A percentile compares a stretch with the other conserved stretches of the same genome.
Evolutionary conservation across 2,329 filamentous ascomycete genomes (phyloP).

Genomic region (Ascosphaera apis): DNA sequence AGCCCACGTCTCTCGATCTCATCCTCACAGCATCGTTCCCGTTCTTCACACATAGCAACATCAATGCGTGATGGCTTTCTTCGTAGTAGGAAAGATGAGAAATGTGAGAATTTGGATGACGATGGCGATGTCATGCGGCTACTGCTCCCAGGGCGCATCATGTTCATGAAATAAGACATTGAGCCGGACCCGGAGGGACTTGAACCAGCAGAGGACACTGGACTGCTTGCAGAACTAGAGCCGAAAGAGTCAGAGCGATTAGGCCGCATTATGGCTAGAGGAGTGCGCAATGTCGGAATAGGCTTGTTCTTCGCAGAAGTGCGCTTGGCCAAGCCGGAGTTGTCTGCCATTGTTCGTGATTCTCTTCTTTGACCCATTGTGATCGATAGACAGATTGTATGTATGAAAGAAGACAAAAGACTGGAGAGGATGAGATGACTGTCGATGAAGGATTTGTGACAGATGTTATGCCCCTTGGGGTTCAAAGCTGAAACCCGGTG

Average conservation of each 20-base stretch:
- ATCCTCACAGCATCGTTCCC: constrained; percentile 16
- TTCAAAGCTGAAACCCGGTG: too few relatives aligned
- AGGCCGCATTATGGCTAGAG: neutral
- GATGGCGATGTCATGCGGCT: constrained; percentile 2
- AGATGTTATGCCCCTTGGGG: too few relatives aligned
- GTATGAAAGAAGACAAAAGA: too few relatives aligned
- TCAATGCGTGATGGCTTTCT: constrained; percentile 22
- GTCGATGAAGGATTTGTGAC: too few relatives aligned
- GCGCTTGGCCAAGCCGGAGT: too few relatives aligned
- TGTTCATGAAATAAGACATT: neutral
- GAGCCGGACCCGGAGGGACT: neutral
- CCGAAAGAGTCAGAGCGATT: neutral
- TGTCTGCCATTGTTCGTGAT: too few relatives aligned
- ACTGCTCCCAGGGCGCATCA: neutral
- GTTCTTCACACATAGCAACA: constrained; percentile 21
- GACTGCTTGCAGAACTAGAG: neutral
- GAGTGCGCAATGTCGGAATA: neutral
- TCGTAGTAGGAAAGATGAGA: constrained; percentile 14
- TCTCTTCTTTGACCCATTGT: too few relatives aligned
- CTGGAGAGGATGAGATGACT: too few relatives aligned
- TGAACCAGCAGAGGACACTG: neutral
- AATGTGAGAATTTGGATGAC: constrained; percentile 10
- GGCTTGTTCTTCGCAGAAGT: too few relatives aligned
- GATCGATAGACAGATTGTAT: too few relatives aligned
- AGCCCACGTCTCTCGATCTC: constrained; percentile 18